Evolutionary conservation across 192 early-diverging fungal genomes (phyloP).

Genomic region (Backusella morwellensis): DNA sequence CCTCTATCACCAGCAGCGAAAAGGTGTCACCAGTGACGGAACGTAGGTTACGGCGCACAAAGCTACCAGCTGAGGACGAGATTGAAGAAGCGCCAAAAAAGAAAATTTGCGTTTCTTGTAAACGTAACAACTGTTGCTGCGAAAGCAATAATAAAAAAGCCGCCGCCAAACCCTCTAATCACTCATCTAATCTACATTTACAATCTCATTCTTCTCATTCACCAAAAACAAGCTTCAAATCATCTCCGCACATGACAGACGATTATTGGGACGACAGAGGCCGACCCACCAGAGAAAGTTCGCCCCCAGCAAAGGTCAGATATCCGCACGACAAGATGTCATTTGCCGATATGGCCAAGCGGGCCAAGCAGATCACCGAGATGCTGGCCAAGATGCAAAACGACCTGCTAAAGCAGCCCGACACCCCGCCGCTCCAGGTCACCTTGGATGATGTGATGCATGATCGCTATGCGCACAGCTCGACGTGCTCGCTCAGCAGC

Average conservation of each 20-base stretch:
- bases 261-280: constrained; percentile 3
- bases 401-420: constrained; percentile 16
- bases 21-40: constrained; percentile 1
- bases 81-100: constrained; percentile 9
- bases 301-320: constrained; percentile 49
- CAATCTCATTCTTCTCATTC: neutral
- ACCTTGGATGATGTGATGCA: neutral
- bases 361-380: constrained; percentile 62
- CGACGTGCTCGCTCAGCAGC: constrained; percentile 22
- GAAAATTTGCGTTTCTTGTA: constrained; percentile 2
- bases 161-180: neutral
- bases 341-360: constrained; percentile 62
- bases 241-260: neutral
- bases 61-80: neutral
- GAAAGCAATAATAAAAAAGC: neutral
- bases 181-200: neutral
- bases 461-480: neutral
- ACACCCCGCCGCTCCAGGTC: neutral
- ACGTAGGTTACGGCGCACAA: constrained; percentile 5
- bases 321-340: constrained; percentile 51
- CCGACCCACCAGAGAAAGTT: constrained; percentile 11
- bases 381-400: constrained; percentile 49
- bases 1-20: neutral
- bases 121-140: neutral
- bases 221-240: neutral